Evolutionary conservation across 2,329 filamentous ascomycete genomes (phyloP).

Genomic region (Venturia effusa): DNA sequence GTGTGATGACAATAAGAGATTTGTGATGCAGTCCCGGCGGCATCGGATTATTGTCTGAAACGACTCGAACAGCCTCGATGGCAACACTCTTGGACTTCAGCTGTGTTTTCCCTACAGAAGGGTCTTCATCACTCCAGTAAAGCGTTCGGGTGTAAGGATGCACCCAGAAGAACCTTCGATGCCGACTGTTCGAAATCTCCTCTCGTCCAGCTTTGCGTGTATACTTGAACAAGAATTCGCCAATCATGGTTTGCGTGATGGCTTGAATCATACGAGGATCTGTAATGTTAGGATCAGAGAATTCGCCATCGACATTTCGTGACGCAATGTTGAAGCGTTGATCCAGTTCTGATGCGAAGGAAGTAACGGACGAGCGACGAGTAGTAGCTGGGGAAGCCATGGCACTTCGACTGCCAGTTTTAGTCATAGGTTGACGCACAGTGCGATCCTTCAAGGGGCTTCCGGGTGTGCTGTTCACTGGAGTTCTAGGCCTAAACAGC

Average conservation of each 20-base stretch:
- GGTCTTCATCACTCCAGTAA: constrained; percentile 93
- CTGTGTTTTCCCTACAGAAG: constrained; percentile 65
- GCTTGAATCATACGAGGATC: constrained; percentile 98
- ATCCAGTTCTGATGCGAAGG: constrained; percentile 90
- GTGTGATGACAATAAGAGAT: constrained; percentile 82
- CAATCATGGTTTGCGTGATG: constrained; percentile 99
- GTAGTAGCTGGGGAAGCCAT: constrained; percentile 38
- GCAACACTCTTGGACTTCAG: constrained; percentile 78
- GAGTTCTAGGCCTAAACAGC: constrained; percentile 27
- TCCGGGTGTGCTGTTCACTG: constrained; percentile 16
- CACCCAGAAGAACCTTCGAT: constrained; percentile 97
- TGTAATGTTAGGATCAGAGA: constrained; percentile 53
- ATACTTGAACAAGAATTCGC: constrained; percentile 98
- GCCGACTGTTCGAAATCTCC: constrained; percentile 78
- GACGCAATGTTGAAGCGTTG: constrained; percentile 65
- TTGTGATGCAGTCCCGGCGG: constrained; percentile 91
- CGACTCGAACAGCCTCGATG: constrained; percentile 85
- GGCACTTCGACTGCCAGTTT: constrained; percentile 27
- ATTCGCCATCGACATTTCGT: constrained; percentile 33
- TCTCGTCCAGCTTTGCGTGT: constrained; percentile 75
- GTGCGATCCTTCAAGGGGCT: constrained; percentile 14
- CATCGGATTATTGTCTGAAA: constrained; percentile 89
- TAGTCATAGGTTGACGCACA: neutral
- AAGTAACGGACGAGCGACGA: constrained; percentile 80
- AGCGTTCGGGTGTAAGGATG: constrained; percentile 93